Base-by-base conservation (phyloP, 1,284 basidiomycete genomes). In the Mixia osmundae region DNA sequence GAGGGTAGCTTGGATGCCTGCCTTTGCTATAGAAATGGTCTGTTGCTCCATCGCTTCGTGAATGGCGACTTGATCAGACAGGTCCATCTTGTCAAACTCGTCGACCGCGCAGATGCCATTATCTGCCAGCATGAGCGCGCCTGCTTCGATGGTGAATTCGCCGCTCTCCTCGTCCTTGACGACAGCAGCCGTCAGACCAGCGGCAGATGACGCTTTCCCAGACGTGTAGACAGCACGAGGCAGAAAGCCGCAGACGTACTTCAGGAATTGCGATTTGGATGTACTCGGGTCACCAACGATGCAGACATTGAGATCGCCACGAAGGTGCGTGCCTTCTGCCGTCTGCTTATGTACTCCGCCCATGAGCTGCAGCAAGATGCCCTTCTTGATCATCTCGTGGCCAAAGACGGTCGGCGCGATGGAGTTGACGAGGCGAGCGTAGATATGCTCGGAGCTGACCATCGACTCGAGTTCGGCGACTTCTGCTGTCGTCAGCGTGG, bases 41-140 rank as follows among this genome's bases (percentile, higher is more conserved):
- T 97, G 89, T 60, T 97, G 89, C 70, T 97, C 89, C 89, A 97
- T 97, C 2, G 91, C 87, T 66, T 97, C 89, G 66, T 99, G 91
- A 48, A 99, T 97, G 24, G 91, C 91, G 29, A 97, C 85, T 57
- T 97, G 91, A 57, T 97, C 91, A 2, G 80, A 73, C 32, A 95
- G 70, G 57, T 97, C 89, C 91, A 97, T 99, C 62, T 99, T 99
- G 68, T 99, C 89, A 55, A 99, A 97, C 58, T 97, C 91, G 62
- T 97, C 91, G 51, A 99, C 97, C 11, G 89, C 87, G 53, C 91
- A 99, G 55, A 97, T 95, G 15, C 91, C 91, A 49, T 97, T 97
- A 62, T 99, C 91, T 5, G 91, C 91, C 3, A 99, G 68, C 91
- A 99, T 97, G 45, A 99, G 68, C 1, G 91, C 91, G 36, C 85